These are phyloP conservation scores for Clathrospora elynae DNA, from an alignment of 2,329 filamentous ascomycete genomes.

Conservation along the genomic window DNA sequence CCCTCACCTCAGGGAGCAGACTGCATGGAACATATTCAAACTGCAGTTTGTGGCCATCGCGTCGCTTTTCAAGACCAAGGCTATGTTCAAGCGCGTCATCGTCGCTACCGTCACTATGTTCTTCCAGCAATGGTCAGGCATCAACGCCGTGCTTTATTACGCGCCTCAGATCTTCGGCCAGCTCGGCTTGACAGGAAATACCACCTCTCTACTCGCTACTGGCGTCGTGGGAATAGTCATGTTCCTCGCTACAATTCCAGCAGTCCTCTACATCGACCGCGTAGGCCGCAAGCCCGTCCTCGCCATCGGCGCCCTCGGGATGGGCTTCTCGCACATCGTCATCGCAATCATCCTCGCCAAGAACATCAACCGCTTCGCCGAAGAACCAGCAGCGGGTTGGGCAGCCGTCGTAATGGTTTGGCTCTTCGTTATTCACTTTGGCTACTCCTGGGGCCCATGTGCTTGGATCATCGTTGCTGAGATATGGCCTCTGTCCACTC, in stretches of 20 bases:
- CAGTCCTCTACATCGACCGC: conserved; percentile 69
- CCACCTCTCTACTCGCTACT: conserved; percentile 66
- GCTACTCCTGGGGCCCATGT: conserved; percentile 75
- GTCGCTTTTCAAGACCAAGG: conserved; percentile 66
- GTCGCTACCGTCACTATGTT: conserved; percentile 61
- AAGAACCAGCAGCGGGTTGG: conserved; percentile 69
- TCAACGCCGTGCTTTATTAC: conserved; percentile 56
- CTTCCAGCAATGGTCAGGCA: conserved; percentile 59
- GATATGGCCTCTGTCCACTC: conserved; percentile 72
- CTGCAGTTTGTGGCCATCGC: conserved; percentile 69
- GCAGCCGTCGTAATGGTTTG: conserved; percentile 71
- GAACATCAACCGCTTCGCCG: conserved; percentile 62
- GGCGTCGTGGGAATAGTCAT: conserved; percentile 74
- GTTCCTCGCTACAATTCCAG: conserved; percentile 65
- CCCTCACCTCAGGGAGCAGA: conserved; percentile 66
- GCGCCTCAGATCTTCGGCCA: conserved; percentile 57
- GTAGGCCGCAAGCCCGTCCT: conserved; percentile 68
- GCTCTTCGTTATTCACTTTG: conserved; percentile 77
- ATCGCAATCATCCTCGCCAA: conserved; percentile 71
- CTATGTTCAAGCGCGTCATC: conserved; percentile 70
- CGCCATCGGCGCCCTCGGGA: conserved; percentile 68
- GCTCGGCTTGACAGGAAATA: conserved; percentile 54
- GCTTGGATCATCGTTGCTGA: conserved; percentile 77
- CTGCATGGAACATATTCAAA: conserved; percentile 61
- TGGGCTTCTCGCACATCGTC: conserved; percentile 72